Percentiles rank a stretch among this genome's conserved stretches.
These are phyloP conservation scores for Amphichorda felina DNA, from an alignment of 2,329 filamentous ascomycete genomes.

Conservation along the genomic window DNA sequence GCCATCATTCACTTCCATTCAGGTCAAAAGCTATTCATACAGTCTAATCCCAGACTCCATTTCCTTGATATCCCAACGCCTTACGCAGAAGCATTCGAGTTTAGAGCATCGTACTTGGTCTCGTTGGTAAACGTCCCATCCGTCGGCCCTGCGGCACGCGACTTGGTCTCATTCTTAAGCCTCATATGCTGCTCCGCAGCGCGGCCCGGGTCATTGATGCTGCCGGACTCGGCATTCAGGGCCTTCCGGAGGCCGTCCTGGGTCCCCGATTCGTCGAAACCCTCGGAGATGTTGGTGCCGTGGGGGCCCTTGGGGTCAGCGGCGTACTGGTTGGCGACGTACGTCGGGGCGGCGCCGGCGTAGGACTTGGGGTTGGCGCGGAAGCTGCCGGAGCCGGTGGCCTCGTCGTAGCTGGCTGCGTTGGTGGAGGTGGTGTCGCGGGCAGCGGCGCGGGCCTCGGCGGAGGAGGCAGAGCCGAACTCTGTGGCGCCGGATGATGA, in stretches of 20 bases:
- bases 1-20: too few species aligned
- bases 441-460: conserved; percentile 24
- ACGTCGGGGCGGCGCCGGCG: conserved; percentile 21
- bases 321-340: conserved; percentile 21
- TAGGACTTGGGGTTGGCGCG: conserved; percentile 5
- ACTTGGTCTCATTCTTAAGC: conserved; percentile 9
- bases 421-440: conserved; percentile 29
- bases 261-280: conserved; percentile 18
- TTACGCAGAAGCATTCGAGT: conserved; percentile 14
- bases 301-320: conserved; percentile 22
- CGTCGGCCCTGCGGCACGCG: conserved; percentile 12
- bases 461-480: too few species aligned
- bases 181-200: conserved; percentile 30
- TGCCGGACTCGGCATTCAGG: conserved; percentile 30
- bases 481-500: neutral
- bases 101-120: conserved; percentile 18
- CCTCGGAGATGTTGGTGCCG: conserved; percentile 29
- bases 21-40: too few species aligned
- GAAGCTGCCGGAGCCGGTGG: conserved; percentile 5
- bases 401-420: conserved; percentile 2
- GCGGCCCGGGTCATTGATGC: conserved; percentile 32
- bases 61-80: neutral
- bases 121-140: conserved; percentile 12
- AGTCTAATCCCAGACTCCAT: too few species aligned
- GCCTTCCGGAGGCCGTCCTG: conserved; percentile 24